Percentiles rank a stretch among this genome's conserved stretches.
Evolutionary conservation across 1,284 basidiomycete genomes (phyloP).

Genomic region (Tausonia pullulans): DNA sequence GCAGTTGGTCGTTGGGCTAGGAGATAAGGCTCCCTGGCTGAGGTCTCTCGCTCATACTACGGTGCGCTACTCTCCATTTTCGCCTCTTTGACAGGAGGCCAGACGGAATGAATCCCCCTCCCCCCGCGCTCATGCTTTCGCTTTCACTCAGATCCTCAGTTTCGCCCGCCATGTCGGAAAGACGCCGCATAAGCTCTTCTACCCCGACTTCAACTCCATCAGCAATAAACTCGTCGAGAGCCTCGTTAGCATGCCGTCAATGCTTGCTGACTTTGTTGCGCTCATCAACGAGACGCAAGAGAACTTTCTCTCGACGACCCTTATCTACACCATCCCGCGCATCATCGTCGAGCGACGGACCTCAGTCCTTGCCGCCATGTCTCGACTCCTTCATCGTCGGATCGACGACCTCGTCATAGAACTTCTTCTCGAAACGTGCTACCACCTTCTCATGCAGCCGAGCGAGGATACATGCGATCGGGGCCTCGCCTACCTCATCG

Average conservation of each 20-base stretch:
- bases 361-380: conserved; percentile 37
- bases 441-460: conserved; percentile 54
- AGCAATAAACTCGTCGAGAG: conserved; percentile 54
- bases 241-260: conserved; percentile 46
- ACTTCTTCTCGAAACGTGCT: conserved; percentile 53
- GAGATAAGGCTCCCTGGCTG: conserved; percentile 4
- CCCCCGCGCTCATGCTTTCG: background rate
- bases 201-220: conserved; percentile 57
- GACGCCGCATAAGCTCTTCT: conserved; percentile 54
- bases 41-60: conserved; percentile 8
- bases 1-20: conserved; percentile 13
- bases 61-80: background rate
- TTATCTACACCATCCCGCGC: conserved; percentile 55
- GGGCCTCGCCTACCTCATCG: conserved; percentile 35
- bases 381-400: conserved; percentile 41
- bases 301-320: conserved; percentile 58
- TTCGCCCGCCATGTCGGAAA: conserved; percentile 51
- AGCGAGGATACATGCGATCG: conserved; percentile 26
- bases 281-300: conserved; percentile 30
- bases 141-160: conserved; percentile 18
- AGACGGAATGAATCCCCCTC: background rate
- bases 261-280: conserved; percentile 28
- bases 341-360: conserved; percentile 54
- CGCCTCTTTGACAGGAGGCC: background rate
- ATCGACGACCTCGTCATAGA: conserved; percentile 52